These are phyloP conservation scores for Fremontodendron californicum DNA, from an alignment of 345 rosid genomes.

Conservation along the genomic window DNA sequence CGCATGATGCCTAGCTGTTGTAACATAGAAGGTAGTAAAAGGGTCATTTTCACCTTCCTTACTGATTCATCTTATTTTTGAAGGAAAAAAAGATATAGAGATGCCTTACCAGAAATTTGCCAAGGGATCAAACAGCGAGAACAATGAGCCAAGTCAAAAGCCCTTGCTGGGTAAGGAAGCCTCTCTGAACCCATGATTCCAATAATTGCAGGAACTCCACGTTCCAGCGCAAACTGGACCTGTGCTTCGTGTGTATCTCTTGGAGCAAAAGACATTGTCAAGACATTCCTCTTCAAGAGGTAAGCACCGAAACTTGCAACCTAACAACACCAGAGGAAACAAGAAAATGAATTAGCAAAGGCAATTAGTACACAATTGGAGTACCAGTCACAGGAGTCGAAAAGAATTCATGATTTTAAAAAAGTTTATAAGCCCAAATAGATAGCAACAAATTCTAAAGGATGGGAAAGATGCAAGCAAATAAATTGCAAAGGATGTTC, in stretches of 20 bases:
- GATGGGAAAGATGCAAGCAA: not conserved
- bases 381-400: too few relatives aligned
- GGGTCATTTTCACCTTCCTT: not conserved
- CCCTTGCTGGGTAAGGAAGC: slow-evolving; percentile 92
- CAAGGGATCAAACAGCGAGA: slow-evolving; percentile 98
- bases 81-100: not conserved
- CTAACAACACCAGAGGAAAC: slow-evolving; percentile 22
- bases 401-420: too few relatives aligned
- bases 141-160: slow-evolving; percentile 96
- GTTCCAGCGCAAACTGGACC: slow-evolving; percentile 90
- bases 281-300: slow-evolving; percentile 77
- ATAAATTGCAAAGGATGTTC: not conserved
- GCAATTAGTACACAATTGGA: not conserved
- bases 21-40: not conserved
- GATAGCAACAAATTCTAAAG: not conserved
- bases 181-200: slow-evolving; percentile 79
- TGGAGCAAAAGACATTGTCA: slow-evolving; percentile 89
- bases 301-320: slow-evolving; percentile 99
- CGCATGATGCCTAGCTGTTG: too few relatives aligned
- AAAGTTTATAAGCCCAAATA: not conserved
- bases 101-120: slow-evolving; percentile 49
- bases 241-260: slow-evolving; percentile 98
- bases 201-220: slow-evolving; percentile 96
- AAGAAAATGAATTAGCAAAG: not conserved
- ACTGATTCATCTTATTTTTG: not conserved